These are phyloP conservation scores for Tylopilus plumbeoviolaceoides DNA, from an alignment of 768 basidiomycete genomes.

Conservation along the genomic window DNA sequence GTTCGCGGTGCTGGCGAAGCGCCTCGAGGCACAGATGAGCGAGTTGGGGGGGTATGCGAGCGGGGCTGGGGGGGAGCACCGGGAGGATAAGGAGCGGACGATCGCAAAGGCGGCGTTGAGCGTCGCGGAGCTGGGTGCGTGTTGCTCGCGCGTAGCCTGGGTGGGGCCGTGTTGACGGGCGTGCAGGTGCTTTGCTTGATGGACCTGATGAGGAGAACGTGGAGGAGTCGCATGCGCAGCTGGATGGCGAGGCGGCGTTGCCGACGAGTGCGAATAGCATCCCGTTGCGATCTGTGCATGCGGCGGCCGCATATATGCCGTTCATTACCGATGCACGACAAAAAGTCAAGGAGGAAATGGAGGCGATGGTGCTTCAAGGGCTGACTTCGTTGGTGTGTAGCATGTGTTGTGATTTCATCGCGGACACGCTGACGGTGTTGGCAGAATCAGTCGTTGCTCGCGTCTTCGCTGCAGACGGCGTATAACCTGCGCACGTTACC, in stretches of 20 bases:
- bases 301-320: constrained; percentile 64
- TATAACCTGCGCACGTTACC: constrained; percentile 88
- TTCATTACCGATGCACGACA: constrained; percentile 68
- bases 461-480: constrained; percentile 93
- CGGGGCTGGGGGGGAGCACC: constrained; percentile 38
- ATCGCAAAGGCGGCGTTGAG: constrained; percentile 94
- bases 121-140: constrained; percentile 84
- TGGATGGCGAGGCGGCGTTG: constrained; percentile 10
- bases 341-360: constrained; percentile 82
- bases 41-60: constrained; percentile 42
- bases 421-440: not conserved
- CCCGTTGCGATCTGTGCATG: constrained; percentile 69
- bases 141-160: not conserved
- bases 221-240: not conserved
- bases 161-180: constrained; percentile 1
- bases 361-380: constrained; percentile 81
- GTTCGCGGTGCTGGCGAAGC: constrained; percentile 76
- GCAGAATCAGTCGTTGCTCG: constrained; percentile 86
- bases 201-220: constrained; percentile 27
- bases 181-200: constrained; percentile 49
- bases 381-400: constrained; percentile 66
- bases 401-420: not conserved
- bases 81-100: constrained; percentile 80
- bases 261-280: constrained; percentile 32
- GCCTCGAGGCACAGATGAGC: constrained; percentile 82